phyloP scores from a whole-genome alignment of 1,284 basidiomycete species.

The Rhodotorula mucilaginosa region DNA sequence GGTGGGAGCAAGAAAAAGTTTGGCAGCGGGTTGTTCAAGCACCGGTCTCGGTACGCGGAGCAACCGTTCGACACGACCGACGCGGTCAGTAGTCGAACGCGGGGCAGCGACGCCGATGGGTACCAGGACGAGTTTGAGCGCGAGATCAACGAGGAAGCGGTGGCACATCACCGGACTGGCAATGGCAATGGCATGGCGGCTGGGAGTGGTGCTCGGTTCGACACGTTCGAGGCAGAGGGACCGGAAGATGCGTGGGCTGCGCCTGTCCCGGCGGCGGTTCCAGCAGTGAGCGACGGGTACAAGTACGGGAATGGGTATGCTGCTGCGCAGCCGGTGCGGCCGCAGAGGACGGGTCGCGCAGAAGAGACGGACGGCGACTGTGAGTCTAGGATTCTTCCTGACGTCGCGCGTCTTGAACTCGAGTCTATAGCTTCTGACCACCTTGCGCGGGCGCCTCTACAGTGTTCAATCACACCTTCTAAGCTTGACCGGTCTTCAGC shows the following conservation, averaged over 20 bases:
- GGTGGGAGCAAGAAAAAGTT: conserved; percentile 24
- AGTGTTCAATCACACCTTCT: conserved; percentile 38
- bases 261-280: not conserved
- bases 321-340: conserved; percentile 1
- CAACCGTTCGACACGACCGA: conserved; percentile 25
- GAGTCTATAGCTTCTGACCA: not conserved
- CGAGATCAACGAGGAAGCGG: conserved; percentile 34
- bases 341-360: conserved; percentile 19
- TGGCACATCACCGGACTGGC: not conserved
- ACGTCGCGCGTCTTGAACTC: not conserved
- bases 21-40: conserved; percentile 27
- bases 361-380: conserved; percentile 25
- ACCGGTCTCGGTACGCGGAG: conserved; percentile 31
- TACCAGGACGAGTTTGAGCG: conserved; percentile 41
- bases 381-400: conserved; percentile 1
- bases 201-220: conserved; percentile 16
- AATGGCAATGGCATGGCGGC: not conserved
- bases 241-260: conserved; percentile 32
- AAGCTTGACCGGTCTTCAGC: not conserved
- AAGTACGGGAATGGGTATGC: not conserved
- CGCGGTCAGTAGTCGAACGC: conserved; percentile 13
- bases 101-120: conserved; percentile 13
- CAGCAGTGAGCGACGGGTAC: not conserved
- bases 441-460: too few relatives aligned
- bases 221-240: conserved; percentile 33